Base-by-base conservation (phyloP, 306 rosid genomes). In the Lathyrus tuberosus region DNA sequence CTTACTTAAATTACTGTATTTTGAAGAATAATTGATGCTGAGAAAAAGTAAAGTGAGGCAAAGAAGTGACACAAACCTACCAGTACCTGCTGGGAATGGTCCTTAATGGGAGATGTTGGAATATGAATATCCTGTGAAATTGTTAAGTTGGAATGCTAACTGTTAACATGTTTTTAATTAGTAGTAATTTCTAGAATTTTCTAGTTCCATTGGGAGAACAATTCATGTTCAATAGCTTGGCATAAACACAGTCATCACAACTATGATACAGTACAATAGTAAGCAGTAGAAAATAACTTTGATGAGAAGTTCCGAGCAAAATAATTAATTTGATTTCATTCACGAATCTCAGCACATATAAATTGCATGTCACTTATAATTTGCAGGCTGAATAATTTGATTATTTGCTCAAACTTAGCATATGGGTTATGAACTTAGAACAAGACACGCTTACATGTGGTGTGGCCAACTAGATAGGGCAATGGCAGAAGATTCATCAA, bases 81-180 rank as follows among this genome's bases (percentile, higher is more conserved):
- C 74, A 76, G 80, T 67, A 93, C 96, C 74, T 78, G 80, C 80
- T 83, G 84, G 71, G 81, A 87, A 69, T 14, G 16, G 18, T 57
- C 18, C 18, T 48, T 76, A 40, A 20, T 74, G 8, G 97, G 89
- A 38, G 91, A 79, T 71, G 89, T 79, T 18, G 88, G 80, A 33
- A 80, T 73, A 72, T 85, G 81, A 40, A 80, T 73, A 70, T 85
- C 86, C 74, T 81, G 82, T 51, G 85, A 71, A 30, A 10, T 52
- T 18, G 30, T 69, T 81, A 78, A 73, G 96, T 82, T 66, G 84
- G 78, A 66, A 76, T 78, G 72, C 78, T 56, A 26, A 54, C 14
- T 54, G 35, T 18, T 13, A 3, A 56, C 62, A 5, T 56, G 11
- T 8, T 56, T 56, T 28, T 20, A 24, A 5, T 47, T 47, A 20